Percentiles rank a stretch among this genome's conserved stretches.
These are phyloP conservation scores for Epichloe glyceriae DNA, from an alignment of 2,329 filamentous ascomycete genomes.

Conservation along the genomic window DNA sequence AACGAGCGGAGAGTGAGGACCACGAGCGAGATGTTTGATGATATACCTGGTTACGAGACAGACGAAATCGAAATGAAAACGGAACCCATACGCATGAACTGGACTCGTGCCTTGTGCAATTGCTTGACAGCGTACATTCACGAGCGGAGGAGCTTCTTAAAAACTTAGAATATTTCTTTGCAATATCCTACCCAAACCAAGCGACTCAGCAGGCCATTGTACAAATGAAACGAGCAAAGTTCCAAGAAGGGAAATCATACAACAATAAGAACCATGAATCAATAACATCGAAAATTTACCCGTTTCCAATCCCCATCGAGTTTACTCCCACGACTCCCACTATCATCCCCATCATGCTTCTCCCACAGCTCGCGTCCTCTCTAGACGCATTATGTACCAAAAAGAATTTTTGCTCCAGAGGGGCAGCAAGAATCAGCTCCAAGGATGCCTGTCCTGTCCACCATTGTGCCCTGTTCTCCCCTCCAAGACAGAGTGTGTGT, in stretches of 20 bases:
- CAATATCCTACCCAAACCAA: constrained; percentile 12
- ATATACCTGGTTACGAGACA: no score
- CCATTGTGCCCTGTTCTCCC: constrained; percentile 1
- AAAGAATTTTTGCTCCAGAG: constrained; percentile 1
- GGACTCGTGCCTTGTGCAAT: neutral
- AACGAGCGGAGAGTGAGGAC: constrained; percentile 13
- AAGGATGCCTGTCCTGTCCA: constrained; percentile 6
- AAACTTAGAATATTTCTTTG: constrained; percentile 11
- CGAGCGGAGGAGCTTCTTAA: neutral
- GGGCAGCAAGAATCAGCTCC: neutral
- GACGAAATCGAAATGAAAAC: neutral
- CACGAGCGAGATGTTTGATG: constrained; percentile 3
- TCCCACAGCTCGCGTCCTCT: constrained; percentile 2
- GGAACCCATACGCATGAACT: neutral
- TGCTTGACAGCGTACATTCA: neutral
- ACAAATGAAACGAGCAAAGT: neutral
- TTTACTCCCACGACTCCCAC: constrained; percentile 5
- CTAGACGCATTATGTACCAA: constrained; percentile 8
- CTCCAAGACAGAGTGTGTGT: neutral
- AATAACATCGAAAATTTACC: constrained; percentile 1
- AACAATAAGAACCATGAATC: neutral
- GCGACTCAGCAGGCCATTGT: constrained; percentile 3
- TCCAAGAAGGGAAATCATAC: neutral
- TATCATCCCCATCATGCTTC: neutral
- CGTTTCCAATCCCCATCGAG: constrained; percentile 3